Evolutionary conservation across 192 early-diverging fungal species (phyloP).

Genomic region (Mycoemilia scoparia): DNA sequence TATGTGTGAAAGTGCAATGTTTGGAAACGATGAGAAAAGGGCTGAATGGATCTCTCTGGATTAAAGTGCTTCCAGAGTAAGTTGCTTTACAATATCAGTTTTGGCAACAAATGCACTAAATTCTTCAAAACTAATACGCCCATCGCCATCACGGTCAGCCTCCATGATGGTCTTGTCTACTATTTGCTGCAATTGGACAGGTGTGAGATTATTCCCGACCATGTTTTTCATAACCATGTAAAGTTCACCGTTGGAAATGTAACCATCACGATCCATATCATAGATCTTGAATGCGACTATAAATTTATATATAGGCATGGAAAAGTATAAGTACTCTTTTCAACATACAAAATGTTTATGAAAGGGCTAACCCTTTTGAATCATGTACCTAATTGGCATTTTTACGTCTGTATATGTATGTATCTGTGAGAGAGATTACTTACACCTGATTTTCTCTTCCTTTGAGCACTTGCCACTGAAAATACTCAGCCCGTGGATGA

Average conservation of each 20-base stretch:
- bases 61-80: constrained; percentile 72
- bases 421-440: too few species aligned
- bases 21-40: too few species aligned
- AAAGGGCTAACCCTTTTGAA: neutral
- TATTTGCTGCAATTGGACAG: constrained; percentile 96
- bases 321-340: too few species aligned
- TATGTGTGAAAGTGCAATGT: too few species aligned
- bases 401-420: constrained; percentile 5
- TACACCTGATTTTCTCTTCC: constrained; percentile 86
- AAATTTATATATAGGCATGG: too few species aligned
- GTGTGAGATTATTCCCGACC: constrained; percentile 94
- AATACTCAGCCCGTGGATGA: constrained; percentile 82
- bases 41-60: too few species aligned
- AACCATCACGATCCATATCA: constrained; percentile 98
- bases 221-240: constrained; percentile 99
- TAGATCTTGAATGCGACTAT: constrained; percentile 98
- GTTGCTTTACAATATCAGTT: constrained; percentile 88
- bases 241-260: constrained; percentile 96
- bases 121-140: constrained; percentile 93
- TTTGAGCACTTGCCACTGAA: constrained; percentile 91
- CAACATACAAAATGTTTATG: neutral
- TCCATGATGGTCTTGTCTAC: constrained; percentile 99
- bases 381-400: neutral
- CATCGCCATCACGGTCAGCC: constrained; percentile 87
- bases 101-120: constrained; percentile 87